Conservation (phyloP, 2,329 filamentous ascomycete genomes). For the Escovopsis weberi region DNA sequence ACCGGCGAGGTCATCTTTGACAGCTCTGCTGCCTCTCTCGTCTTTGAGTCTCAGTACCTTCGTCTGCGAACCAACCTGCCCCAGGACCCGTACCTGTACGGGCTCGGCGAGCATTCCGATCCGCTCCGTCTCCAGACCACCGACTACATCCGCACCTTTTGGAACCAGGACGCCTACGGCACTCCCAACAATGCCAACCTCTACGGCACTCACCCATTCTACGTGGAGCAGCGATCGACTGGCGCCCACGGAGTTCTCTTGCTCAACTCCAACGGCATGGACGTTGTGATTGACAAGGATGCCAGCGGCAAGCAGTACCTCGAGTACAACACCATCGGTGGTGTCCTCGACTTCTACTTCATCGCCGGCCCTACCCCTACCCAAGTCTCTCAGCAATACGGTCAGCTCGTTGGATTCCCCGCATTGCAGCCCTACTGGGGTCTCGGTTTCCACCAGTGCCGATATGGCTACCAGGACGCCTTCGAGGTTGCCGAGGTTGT, state of each 20-base stretch:
- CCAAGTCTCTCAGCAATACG: constrained; percentile 57
- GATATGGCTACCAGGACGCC: constrained; percentile 72
- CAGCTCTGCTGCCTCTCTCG: constrained; percentile 47
- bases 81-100: constrained; percentile 56
- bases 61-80: constrained; percentile 58
- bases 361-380: constrained; percentile 56
- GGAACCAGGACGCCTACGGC: constrained; percentile 53
- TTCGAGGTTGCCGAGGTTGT: constrained; percentile 51
- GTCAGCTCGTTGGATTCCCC: constrained; percentile 52
- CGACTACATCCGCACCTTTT: constrained; percentile 48
- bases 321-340: constrained; percentile 69
- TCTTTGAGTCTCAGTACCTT: constrained; percentile 70
- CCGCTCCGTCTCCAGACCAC: constrained; percentile 52
- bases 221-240: constrained; percentile 40
- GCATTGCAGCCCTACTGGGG: constrained; percentile 72
- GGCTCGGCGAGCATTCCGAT: constrained; percentile 65
- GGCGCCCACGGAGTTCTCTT: constrained; percentile 61
- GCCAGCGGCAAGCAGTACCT: constrained; percentile 49
- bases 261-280: constrained; percentile 63
- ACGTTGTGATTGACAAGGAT: constrained; percentile 53
- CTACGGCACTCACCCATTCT: constrained; percentile 66
- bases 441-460: constrained; percentile 69
- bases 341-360: constrained; percentile 67
- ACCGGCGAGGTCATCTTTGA: constrained; percentile 48
- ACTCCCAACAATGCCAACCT: constrained; percentile 51